phyloP scores from a whole-genome alignment of 345 rosid genomes.

The Eucalyptus fibrosa region DNA sequence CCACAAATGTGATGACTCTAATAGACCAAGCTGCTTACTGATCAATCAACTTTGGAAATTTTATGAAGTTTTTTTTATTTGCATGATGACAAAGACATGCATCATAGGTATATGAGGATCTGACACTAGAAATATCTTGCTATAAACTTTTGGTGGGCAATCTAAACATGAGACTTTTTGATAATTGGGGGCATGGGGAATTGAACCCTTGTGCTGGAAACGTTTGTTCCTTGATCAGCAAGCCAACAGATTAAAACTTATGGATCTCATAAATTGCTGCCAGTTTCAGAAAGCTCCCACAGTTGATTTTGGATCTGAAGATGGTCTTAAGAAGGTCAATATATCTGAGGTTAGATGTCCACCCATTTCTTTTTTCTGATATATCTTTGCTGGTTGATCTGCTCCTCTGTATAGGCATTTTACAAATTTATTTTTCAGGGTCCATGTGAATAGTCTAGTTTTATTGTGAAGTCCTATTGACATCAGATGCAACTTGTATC shows the following conservation, averaged over 20 bases:
- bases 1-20: neutral
- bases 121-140: neutral
- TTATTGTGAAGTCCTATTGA: neutral
- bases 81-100: neutral
- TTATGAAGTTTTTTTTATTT: neutral
- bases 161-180: neutral
- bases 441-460: neutral
- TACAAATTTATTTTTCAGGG: neutral
- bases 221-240: neutral
- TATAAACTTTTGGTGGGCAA: neutral
- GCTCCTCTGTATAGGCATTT: neutral
- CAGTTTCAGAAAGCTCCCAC: conserved; percentile 39
- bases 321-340: conserved; percentile 36
- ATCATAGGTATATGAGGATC: neutral
- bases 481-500: neutral
- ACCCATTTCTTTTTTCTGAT: neutral
- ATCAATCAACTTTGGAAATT: neutral
- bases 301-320: conserved; percentile 72
- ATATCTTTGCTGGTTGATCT: neutral
- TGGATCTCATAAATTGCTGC: neutral
- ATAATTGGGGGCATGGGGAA: neutral
- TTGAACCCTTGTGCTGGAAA: neutral
- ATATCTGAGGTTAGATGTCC: conserved; percentile 58
- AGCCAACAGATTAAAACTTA: neutral
- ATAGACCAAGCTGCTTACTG: neutral